Evolutionary conservation across 768 basidiomycete genomes (phyloP).

Genomic region (Pisolithus sp.): DNA sequence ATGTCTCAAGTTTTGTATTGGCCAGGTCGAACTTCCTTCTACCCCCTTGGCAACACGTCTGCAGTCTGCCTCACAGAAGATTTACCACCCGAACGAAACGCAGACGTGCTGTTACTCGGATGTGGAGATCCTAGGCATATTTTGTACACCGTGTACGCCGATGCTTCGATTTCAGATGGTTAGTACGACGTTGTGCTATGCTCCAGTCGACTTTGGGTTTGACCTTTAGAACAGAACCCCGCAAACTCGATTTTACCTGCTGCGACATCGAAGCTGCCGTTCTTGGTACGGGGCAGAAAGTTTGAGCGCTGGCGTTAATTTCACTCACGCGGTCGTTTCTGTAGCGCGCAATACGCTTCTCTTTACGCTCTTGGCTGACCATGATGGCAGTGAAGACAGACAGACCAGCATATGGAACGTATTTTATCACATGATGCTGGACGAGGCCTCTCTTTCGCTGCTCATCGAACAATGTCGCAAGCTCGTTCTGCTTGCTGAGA

Average conservation of each 20-base stretch:
- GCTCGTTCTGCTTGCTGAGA: constrained; percentile 11
- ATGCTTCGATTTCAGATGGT: background rate
- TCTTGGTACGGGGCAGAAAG: constrained; percentile 16
- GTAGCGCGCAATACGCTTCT: constrained; percentile 25
- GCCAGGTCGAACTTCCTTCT: constrained; percentile 41
- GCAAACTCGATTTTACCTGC: constrained; percentile 23
- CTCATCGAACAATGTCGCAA: constrained; percentile 25
- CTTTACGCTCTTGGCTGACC: constrained; percentile 23
- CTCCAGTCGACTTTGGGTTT: background rate
- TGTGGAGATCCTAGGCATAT: constrained; percentile 48
- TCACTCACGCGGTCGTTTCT: background rate
- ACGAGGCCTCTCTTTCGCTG: constrained; percentile 16
- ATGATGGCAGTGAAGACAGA: constrained; percentile 9
- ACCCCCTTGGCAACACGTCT: constrained; percentile 49
- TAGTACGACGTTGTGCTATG: background rate
- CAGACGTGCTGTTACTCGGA: constrained; percentile 42
- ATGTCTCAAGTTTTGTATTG: constrained; percentile 44
- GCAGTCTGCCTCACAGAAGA: constrained; percentile 40
- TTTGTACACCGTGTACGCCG: constrained; percentile 34
- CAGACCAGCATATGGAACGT: constrained; percentile 24
- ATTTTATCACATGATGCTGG: constrained; percentile 24
- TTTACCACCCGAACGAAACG: constrained; percentile 36
- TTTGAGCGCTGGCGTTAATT: background rate
- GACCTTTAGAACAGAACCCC: constrained; percentile 11
- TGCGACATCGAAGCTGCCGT: constrained; percentile 27